Evolutionary conservation across 305 asterid genomes (phyloP).

Genomic region (Rubia tinctorum): DNA sequence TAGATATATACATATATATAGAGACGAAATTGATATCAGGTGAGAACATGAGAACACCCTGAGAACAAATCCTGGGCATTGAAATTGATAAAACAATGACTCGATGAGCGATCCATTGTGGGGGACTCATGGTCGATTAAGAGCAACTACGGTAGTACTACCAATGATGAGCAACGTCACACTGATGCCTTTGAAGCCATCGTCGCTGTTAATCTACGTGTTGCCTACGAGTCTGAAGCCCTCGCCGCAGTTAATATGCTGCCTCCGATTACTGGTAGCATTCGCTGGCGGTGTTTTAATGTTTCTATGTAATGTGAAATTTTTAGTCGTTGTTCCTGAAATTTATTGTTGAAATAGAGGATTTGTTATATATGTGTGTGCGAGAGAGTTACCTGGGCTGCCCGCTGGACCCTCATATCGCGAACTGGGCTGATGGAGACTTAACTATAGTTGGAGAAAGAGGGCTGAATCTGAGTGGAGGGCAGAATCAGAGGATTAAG

Average conservation of each 20-base stretch:
- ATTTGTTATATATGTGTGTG: background rate
- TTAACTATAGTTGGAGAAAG: too few relatives aligned
- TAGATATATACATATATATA: too few relatives aligned
- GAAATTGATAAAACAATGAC: too few relatives aligned
- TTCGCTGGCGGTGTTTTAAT: background rate
- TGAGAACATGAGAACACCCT: too few relatives aligned
- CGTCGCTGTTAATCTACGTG: too few relatives aligned
- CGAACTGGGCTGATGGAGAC: background rate
- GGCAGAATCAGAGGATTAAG: too few relatives aligned
- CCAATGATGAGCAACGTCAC: slow-evolving; percentile 96
- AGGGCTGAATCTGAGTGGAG: too few relatives aligned
- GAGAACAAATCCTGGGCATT: too few relatives aligned
- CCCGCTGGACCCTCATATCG: slow-evolving; percentile 24
- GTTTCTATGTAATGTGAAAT: background rate
- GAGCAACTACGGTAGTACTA: slow-evolving; percentile 97
- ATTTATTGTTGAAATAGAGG: background rate
- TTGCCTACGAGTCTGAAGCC: slow-evolving; percentile 48
- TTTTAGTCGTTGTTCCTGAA: background rate
- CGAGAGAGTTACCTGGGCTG: background rate
- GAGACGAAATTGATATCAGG: too few relatives aligned
- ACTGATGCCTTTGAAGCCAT: slow-evolving; percentile 51
- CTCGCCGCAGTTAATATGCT: slow-evolving; percentile 58
- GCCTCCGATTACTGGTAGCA: slow-evolving; percentile 83
- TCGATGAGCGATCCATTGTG: slow-evolving; percentile 82
- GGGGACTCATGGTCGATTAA: slow-evolving; percentile 98